Percentiles rank a stretch among this genome's conserved stretches.
These are phyloP conservation scores for Aspergillus sojae DNA, from an alignment of 2,329 filamentous ascomycete genomes.

Conservation along the genomic window DNA sequence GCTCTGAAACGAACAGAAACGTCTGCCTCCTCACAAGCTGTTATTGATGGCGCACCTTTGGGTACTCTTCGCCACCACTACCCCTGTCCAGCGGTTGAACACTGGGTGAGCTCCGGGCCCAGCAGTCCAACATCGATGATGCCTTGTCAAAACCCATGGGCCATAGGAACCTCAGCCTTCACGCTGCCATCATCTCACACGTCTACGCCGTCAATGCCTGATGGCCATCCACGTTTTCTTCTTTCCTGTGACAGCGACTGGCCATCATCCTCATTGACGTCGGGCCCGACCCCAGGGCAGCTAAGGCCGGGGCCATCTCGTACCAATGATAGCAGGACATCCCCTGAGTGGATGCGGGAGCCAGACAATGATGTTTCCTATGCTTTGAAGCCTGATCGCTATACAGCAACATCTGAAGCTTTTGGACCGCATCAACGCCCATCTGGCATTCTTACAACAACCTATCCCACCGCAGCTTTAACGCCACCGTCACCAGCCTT, in stretches of 20 bases:
- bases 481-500: slow-evolving; percentile 25
- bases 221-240: slow-evolving; percentile 17
- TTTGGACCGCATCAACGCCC: slow-evolving; percentile 12
- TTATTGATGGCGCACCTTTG: slow-evolving; percentile 18
- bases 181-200: slow-evolving; percentile 16
- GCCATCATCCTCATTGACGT: slow-evolving; percentile 15
- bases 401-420: slow-evolving; percentile 11
- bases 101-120: slow-evolving; percentile 29
- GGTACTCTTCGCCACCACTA: slow-evolving; percentile 18
- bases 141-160: slow-evolving; percentile 20
- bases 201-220: slow-evolving; percentile 8
- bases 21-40: slow-evolving; percentile 9
- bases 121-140: slow-evolving; percentile 21
- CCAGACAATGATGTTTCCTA: slow-evolving; percentile 7
- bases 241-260: slow-evolving; percentile 13
- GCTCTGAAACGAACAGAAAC: slow-evolving; percentile 23
- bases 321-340: slow-evolving; percentile 10
- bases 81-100: slow-evolving; percentile 19
- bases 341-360: slow-evolving; percentile 20
- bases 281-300: slow-evolving; percentile 18
- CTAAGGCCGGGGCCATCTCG: slow-evolving; percentile 14
- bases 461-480: slow-evolving; percentile 10
- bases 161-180: slow-evolving; percentile 16
- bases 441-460: slow-evolving; percentile 1
- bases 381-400: slow-evolving; percentile 10